phyloP scores from a whole-genome alignment of 257 asterid genomes.

The Solanum bulbocastanum region DNA sequence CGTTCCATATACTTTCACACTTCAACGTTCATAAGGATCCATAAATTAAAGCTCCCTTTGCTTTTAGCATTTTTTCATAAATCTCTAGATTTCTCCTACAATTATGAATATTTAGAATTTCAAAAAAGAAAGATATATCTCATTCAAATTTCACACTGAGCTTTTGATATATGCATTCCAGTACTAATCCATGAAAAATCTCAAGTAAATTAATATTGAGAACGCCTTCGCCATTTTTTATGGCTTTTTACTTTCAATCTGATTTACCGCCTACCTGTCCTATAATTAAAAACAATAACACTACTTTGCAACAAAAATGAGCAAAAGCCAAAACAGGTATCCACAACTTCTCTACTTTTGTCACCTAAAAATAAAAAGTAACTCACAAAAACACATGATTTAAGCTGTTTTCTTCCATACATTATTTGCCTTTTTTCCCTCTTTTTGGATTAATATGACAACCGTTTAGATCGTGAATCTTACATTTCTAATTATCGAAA shows the following conservation, averaged over 20 bases:
- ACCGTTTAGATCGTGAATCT: neutral
- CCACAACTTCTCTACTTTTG: neutral
- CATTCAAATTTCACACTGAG: too few relatives aligned
- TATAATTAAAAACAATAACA: neutral
- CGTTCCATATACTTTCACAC: too few relatives aligned
- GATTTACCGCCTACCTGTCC: accelerated
- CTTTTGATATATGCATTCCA: too few relatives aligned
- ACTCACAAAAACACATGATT: neutral
- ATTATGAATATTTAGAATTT: too few relatives aligned
- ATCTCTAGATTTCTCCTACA: neutral
- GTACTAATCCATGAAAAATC: neutral
- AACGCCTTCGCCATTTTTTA: neutral
- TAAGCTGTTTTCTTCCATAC: neutral
- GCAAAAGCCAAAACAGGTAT: neutral
- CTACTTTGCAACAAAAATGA: neutral
- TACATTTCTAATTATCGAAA: neutral
- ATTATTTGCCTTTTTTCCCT: neutral
- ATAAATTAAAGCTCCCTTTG: neutral
- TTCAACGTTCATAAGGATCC: too few relatives aligned
- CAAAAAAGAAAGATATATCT: too few relatives aligned
- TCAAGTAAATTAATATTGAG: neutral
- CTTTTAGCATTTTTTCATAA: neutral
- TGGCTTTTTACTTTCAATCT: neutral
- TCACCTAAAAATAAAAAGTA: neutral
- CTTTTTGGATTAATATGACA: neutral